Evolutionary conservation across 2,329 filamentous ascomycete genomes (phyloP), one percentile per base, ranked within the genome.

Genomic region (Stachybotrys elegans): DNA sequence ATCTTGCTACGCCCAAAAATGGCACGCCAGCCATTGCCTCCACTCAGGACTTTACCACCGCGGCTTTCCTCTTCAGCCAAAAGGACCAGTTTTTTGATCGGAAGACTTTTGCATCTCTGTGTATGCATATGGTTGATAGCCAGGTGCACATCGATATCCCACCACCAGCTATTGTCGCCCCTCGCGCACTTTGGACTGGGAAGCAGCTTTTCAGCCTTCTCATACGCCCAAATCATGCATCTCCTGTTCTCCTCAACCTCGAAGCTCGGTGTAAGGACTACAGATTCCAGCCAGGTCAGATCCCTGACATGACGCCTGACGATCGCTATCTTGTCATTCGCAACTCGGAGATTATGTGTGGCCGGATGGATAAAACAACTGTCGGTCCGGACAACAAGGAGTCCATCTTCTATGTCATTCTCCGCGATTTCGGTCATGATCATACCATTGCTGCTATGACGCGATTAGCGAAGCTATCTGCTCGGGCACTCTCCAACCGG

Each of bases 21-120:
- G 93, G 93, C 60, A 92, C 95, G 55, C 93, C 93, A 2, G 95
- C 98, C 56, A 97, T 98, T 69, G 90, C 91, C 16, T 92, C 93
- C n/a, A 98, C 95, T 22, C 93, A 98, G 59, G 93, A 98, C 74
- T 98, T 98, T 69, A 97, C 98, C 56, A 97, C 92, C 21, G 91
- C 91, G 4, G 88, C 93, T 0, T 98, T 90, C 60, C 70, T 97
- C 4, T 73, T 97, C 21, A 95, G 89, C 56, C 87, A 84, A 65
- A 97, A 97, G 61, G 92, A 97, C 61, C 81, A 83, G 45, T 97
- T 98, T 66, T 95, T 87, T 58, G 89, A 95, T 56, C 83, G 92
- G 42, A 86, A 85, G 55, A 84, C 86, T 0, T 98, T 98, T 58
- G 84, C 86, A 3, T 91, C 94, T 53, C 80, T 96, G 34, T 94